Conservation (phyloP, 2,329 filamentous ascomycete genomes). For the Sarocladium strictum region DNA sequence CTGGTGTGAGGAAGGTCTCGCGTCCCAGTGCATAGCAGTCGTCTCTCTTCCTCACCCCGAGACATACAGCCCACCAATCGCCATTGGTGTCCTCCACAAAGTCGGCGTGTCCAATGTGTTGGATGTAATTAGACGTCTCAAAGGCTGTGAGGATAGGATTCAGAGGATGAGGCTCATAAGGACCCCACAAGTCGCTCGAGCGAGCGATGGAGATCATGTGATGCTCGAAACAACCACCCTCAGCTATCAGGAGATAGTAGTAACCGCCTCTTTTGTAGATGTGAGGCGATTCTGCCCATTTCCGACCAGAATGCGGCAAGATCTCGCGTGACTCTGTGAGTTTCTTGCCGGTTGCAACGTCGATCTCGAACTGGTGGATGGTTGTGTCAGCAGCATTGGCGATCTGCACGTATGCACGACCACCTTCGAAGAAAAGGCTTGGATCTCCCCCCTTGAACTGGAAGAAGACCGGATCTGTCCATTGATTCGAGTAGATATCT, state of each 20-base stretch:
- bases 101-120: slow-evolving; percentile 14
- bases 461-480: slow-evolving; percentile 26
- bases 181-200: slow-evolving; percentile 21
- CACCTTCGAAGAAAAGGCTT: slow-evolving; percentile 33
- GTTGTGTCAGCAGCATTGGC: not conserved
- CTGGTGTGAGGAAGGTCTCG: slow-evolving; percentile 12
- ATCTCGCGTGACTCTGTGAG: not conserved
- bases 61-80: slow-evolving; percentile 14
- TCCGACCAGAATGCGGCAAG: slow-evolving; percentile 1
- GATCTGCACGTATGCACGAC: slow-evolving; percentile 2
- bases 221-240: slow-evolving; percentile 29
- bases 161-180: slow-evolving; percentile 18
- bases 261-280: slow-evolving; percentile 29
- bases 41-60: slow-evolving; percentile 12
- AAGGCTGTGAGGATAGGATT: slow-evolving; percentile 25
- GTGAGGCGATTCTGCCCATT: slow-evolving; percentile 16
- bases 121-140: slow-evolving; percentile 12
- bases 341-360: not conserved
- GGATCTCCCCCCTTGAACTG: slow-evolving; percentile 35
- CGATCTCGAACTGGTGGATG: slow-evolving; percentile 5
- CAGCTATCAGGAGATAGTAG: slow-evolving; percentile 35
- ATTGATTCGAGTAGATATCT: slow-evolving; percentile 17
- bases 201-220: slow-evolving; percentile 24
- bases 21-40: slow-evolving; percentile 11
- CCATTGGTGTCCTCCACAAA: slow-evolving; percentile 13